A percentile compares a stretch with the other conserved stretches of the same genome.
These are phyloP conservation scores for Oldenlandia corymbosa DNA, from an alignment of 257 asterid species.

Conservation along the genomic window DNA sequence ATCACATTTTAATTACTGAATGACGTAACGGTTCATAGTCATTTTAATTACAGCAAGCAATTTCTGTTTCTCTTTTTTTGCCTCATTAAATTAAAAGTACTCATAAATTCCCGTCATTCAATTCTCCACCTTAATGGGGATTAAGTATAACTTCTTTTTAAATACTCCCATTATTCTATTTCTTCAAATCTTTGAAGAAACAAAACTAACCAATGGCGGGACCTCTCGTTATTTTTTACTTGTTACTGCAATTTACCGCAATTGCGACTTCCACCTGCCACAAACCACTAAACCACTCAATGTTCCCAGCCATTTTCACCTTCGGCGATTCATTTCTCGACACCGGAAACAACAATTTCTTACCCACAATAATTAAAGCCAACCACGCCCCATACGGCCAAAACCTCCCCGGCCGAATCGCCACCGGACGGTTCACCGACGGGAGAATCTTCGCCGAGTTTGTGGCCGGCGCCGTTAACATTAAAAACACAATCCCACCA, in stretches of 20 bases:
- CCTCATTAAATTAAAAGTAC: too few species aligned
- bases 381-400: conserved; percentile 25
- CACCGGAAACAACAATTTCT: conserved; percentile 26
- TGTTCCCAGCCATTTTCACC: conserved; percentile 9
- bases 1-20: too few species aligned
- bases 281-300: neutral
- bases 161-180: too few species aligned
- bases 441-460: conserved; percentile 28
- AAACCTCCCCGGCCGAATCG: conserved; percentile 14
- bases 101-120: too few species aligned
- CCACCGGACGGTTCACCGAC: conserved; percentile 25
- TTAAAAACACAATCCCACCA: conserved; percentile 25
- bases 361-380: conserved; percentile 18
- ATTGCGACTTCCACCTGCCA: neutral
- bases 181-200: neutral
- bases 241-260: neutral
- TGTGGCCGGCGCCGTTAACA: conserved; percentile 10
- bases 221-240: neutral
- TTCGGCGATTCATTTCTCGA: conserved; percentile 25
- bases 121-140: too few species aligned
- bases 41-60: too few species aligned
- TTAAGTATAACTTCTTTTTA: too few species aligned
- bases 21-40: too few species aligned
- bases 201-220: conserved; percentile 6
- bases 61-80: too few species aligned